Conservation (phyloP, 108 stramenopile genomes). For the Asterionellopsis glacialis region DNA sequence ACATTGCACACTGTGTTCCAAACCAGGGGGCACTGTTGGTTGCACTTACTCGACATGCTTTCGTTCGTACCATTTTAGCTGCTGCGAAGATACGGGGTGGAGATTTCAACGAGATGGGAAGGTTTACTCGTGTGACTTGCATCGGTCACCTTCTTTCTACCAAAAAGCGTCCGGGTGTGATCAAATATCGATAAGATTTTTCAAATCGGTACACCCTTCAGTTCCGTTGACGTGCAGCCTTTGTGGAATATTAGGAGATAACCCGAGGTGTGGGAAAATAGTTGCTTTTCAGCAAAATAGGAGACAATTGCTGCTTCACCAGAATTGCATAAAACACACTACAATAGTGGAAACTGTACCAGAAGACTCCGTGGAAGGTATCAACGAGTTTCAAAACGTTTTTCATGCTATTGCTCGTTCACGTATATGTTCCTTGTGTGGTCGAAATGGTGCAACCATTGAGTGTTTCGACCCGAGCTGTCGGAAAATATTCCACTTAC, state of each 20-base stretch:
- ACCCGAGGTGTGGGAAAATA: slow-evolving; percentile 18
- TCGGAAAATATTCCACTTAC: slow-evolving; percentile 19
- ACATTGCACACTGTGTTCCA: slow-evolving; percentile 29
- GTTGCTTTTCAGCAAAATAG: slow-evolving; percentile 31
- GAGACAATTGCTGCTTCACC: slow-evolving; percentile 20
- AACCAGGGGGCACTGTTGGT: slow-evolving; percentile 46
- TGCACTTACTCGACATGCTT: slow-evolving; percentile 32
- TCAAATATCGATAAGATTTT: slow-evolving; percentile 33
- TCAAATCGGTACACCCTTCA: slow-evolving; percentile 15
- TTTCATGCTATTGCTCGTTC: slow-evolving; percentile 28
- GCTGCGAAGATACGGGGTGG: slow-evolving; percentile 60
- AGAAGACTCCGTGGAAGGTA: slow-evolving; percentile 18
- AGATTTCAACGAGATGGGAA: slow-evolving; percentile 56
- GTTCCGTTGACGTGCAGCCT: slow-evolving; percentile 16
- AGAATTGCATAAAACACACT: slow-evolving; percentile 35
- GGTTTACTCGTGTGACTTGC: slow-evolving; percentile 36
- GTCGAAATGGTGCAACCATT: slow-evolving; percentile 29
- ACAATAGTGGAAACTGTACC: slow-evolving; percentile 27
- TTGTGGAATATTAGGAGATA: slow-evolving; percentile 7
- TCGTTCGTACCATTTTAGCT: slow-evolving; percentile 40
- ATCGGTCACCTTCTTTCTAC: slow-evolving; percentile 10
- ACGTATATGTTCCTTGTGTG: slow-evolving; percentile 16
- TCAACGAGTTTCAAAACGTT: slow-evolving; percentile 32
- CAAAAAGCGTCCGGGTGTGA: slow-evolving; percentile 16
- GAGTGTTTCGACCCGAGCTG: slow-evolving; percentile 20